Percentiles rank a stretch among this genome's conserved stretches.
Evolutionary conservation across 305 asterid genomes (phyloP).

Genomic region (Fraxinus nigra): DNA sequence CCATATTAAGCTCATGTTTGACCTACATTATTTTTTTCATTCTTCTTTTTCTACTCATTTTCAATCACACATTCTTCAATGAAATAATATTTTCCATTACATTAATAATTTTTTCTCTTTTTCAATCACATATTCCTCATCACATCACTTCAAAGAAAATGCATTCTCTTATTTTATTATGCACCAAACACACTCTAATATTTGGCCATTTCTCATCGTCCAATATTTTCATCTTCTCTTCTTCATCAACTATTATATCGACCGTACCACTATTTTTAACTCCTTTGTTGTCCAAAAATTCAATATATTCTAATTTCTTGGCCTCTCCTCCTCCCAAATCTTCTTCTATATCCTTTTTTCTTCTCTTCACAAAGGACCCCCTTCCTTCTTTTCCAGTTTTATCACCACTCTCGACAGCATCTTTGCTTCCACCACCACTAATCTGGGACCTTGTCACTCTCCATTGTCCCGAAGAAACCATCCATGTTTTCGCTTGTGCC

Average conservation of each 20-base stretch:
- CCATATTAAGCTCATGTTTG: background rate
- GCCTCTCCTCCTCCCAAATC: too few relatives aligned
- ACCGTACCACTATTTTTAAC: slow-evolving; percentile 32
- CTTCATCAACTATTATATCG: slow-evolving; percentile 24
- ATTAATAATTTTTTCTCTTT: too few relatives aligned
- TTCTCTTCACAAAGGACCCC: slow-evolving; percentile 31
- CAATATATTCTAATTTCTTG: slow-evolving; percentile 9
- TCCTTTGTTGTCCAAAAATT: slow-evolving; percentile 25
- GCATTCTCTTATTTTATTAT: too few relatives aligned
- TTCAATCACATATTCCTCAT: too few relatives aligned
- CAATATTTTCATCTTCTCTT: slow-evolving; percentile 17
- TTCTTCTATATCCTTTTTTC: slow-evolving; percentile 26
- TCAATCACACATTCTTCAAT: too few relatives aligned
- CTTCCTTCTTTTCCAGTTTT: slow-evolving; percentile 22
- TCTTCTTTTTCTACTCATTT: too few relatives aligned
- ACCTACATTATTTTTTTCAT: too few relatives aligned
- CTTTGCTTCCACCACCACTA: slow-evolving; percentile 25
- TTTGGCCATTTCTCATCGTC: slow-evolving; percentile 9
- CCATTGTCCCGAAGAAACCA: slow-evolving; percentile 41
- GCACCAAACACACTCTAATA: background rate
- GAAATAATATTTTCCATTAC: too few relatives aligned
- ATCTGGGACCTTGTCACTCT: slow-evolving; percentile 72
- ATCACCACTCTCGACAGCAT: slow-evolving; percentile 21
- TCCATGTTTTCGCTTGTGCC: slow-evolving; percentile 7
- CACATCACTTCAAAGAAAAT: too few relatives aligned